Conservation (phyloP, 108 stramenopile genomes). For the Conticribra guillardii region DNA sequence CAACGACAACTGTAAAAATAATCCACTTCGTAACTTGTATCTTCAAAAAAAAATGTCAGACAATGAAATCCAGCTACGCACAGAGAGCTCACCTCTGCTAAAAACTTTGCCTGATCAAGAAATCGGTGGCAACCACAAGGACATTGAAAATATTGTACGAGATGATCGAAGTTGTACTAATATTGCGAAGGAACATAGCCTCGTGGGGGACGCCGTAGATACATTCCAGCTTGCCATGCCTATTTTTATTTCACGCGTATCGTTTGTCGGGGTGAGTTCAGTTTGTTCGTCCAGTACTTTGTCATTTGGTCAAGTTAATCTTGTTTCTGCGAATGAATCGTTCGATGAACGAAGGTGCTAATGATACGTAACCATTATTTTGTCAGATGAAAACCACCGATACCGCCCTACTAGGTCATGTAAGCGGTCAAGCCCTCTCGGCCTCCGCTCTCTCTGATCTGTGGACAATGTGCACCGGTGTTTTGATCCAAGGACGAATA, state of each 20-base stretch:
- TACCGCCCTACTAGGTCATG: slow-evolving; percentile 76
- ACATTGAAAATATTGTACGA: slow-evolving; percentile 7
- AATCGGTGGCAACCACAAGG: not conserved
- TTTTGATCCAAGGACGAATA: slow-evolving; percentile 61
- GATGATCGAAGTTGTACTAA: too few relatives aligned
- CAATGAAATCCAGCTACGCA: slow-evolving; percentile 1
- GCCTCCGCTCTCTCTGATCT: slow-evolving; percentile 80
- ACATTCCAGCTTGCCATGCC: slow-evolving; percentile 60
- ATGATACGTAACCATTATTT: too few relatives aligned
- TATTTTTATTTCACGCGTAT: slow-evolving; percentile 66
- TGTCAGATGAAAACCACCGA: slow-evolving; percentile 85
- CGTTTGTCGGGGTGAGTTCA: slow-evolving; percentile 62
- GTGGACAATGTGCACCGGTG: slow-evolving; percentile 68
- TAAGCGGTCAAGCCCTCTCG: slow-evolving; percentile 57
- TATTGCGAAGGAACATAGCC: not conserved
- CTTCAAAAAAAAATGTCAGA: slow-evolving; percentile 4
- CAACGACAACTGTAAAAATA: too few relatives aligned
- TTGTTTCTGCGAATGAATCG: not conserved
- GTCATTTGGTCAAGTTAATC: not conserved
- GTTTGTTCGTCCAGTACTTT: not conserved
- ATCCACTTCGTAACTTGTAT: too few relatives aligned
- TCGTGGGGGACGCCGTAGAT: slow-evolving; percentile 43
- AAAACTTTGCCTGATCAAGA: not conserved
- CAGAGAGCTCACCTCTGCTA: slow-evolving; percentile 14
- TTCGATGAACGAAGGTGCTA: too few relatives aligned